Evolutionary conservation across 73 alveolate species (phyloP).

Genomic region (Uronychia setigera): DNA sequence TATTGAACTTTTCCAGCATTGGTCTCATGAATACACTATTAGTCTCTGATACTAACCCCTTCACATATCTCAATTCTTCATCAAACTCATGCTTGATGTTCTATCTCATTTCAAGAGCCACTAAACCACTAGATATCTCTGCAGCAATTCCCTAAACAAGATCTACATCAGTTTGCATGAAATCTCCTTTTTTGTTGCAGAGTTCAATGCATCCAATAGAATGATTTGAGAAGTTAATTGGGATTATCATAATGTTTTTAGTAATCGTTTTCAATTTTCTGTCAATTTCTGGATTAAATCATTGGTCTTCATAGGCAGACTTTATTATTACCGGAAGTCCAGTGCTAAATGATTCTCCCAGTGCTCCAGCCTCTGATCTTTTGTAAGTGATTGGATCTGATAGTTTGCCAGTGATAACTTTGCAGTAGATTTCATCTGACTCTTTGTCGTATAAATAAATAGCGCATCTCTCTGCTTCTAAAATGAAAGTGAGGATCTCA

Average conservation of each 20-base stretch:
- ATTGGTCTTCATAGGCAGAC: not conserved
- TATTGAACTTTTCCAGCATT: constrained; percentile 3
- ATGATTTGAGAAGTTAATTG: constrained; percentile 36
- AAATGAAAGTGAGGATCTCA: constrained; percentile 37
- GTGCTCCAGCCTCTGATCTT: constrained; percentile 6
- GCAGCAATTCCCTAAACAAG: constrained; percentile 13
- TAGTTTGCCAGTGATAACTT: constrained; percentile 55
- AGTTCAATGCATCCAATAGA: constrained; percentile 50
- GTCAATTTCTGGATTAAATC: constrained; percentile 4
- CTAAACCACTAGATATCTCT: constrained; percentile 29
- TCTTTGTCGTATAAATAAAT: constrained; percentile 26
- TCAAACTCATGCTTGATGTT: constrained; percentile 48
- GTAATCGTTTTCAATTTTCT: constrained; percentile 15
- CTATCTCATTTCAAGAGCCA: constrained; percentile 40
- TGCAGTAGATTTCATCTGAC: constrained; percentile 43
- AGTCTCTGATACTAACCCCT: constrained; percentile 28
- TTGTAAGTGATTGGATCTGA: constrained; percentile 28
- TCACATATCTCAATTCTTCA: constrained; percentile 41
- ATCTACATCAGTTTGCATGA: constrained; percentile 23
- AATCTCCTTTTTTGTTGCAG: constrained; percentile 42
- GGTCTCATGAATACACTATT: constrained; percentile 12
- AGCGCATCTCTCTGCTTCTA: constrained; percentile 45
- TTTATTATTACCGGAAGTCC: not conserved
- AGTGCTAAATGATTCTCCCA: not conserved
- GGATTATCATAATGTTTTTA: constrained; percentile 23